These are phyloP conservation scores for Lipomyces mesembrius DNA, from an alignment of 805 yeast genomes.

Conservation along the genomic window DNA sequence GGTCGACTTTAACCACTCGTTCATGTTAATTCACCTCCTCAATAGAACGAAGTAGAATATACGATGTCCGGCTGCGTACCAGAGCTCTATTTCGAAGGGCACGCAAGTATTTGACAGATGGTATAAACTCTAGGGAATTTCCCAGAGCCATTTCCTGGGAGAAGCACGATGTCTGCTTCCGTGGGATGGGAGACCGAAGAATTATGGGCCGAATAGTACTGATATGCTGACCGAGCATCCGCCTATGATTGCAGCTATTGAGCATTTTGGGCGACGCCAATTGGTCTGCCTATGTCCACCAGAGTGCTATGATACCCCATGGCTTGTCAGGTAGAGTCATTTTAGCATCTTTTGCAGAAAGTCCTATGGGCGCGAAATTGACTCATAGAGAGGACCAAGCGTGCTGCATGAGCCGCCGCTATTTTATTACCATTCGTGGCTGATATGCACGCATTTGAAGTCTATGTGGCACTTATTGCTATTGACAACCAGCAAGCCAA, in stretches of 20 bases:
- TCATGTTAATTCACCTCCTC: no score
- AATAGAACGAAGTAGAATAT: no score
- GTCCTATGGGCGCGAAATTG: conserved; percentile 1
- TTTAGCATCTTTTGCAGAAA: no score
- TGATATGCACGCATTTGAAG: neutral
- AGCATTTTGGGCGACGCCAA: no score
- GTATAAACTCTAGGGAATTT: conserved; percentile 1
- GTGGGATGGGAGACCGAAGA: neutral
- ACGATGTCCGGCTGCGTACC: no score
- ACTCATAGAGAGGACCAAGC: conserved; percentile 2
- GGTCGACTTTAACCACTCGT: no score
- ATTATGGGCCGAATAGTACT: neutral
- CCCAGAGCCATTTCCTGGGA: conserved; percentile 7
- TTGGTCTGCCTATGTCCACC: no score
- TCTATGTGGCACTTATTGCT: neutral
- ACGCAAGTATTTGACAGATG: no score
- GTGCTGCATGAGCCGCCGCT: no score
- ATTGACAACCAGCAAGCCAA: conserved; percentile 4
- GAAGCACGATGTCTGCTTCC: neutral
- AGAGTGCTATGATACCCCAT: no score
- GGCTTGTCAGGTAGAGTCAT: no score
- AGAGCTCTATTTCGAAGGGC: no score
- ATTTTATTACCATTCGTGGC: neutral
- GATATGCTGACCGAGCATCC: neutral
- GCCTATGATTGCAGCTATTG: neutral